A percentile compares a stretch with the other conserved stretches of the same genome.
Evolutionary conservation across 331 rosid species (phyloP).

Genomic region (Erythrophleum ivorense): DNA sequence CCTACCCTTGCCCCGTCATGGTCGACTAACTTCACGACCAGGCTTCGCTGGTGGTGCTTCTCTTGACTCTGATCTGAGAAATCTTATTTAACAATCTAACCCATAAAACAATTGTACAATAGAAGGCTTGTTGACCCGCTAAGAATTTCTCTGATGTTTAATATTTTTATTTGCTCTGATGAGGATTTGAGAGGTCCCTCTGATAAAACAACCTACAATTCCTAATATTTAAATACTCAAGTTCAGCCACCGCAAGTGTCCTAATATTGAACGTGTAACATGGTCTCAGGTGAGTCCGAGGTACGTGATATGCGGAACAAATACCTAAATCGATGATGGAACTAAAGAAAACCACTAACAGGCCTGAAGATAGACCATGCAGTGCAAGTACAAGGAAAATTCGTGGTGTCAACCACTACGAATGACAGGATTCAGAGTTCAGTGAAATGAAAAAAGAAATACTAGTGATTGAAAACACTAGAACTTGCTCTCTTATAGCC

Average conservation of each 20-base stretch:
- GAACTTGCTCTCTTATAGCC: background rate
- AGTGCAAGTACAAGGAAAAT: background rate
- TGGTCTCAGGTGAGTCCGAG: slow-evolving; percentile 43
- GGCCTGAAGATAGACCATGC: background rate
- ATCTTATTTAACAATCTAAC: background rate
- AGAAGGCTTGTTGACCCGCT: no score
- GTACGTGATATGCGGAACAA: slow-evolving; percentile 13
- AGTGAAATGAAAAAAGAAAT: no score
- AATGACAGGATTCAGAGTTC: background rate
- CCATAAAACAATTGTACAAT: background rate
- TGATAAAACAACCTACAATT: no score
- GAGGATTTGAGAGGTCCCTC: background rate
- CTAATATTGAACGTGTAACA: slow-evolving; percentile 13
- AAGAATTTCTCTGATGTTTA: no score
- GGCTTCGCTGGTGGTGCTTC: background rate
- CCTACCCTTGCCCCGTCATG: background rate
- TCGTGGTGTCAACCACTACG: background rate
- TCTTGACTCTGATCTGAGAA: background rate
- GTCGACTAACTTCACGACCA: slow-evolving; percentile 26
- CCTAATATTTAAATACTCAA: background rate
- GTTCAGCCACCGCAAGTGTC: background rate
- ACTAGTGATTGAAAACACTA: background rate
- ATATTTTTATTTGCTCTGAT: background rate
- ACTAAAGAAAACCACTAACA: slow-evolving; percentile 6
- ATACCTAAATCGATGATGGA: background rate